Conservation (phyloP, 257 asterid species). For the Ocimum tenuiflorum region DNA sequence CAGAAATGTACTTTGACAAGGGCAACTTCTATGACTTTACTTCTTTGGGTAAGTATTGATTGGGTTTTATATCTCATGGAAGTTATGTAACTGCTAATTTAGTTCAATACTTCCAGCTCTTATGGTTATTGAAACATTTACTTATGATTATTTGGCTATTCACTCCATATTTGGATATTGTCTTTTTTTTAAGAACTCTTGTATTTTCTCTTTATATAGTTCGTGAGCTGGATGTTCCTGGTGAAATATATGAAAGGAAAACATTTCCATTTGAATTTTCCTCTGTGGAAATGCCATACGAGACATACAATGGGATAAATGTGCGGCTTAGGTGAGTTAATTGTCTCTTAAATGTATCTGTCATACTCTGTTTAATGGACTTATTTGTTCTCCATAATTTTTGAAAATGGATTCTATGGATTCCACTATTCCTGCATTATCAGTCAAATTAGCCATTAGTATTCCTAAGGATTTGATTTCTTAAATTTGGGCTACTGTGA, state of each 20-base stretch:
- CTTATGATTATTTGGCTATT: slow-evolving; percentile 1
- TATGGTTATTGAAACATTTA: background rate
- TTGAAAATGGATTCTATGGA: too few relatives aligned
- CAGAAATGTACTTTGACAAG: slow-evolving; percentile 73
- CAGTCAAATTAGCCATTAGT: too few relatives aligned
- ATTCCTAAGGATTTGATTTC: too few relatives aligned
- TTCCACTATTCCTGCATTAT: too few relatives aligned
- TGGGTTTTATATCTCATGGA: too few relatives aligned
- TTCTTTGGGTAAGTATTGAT: slow-evolving; percentile 59
- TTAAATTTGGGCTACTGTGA: too few relatives aligned
- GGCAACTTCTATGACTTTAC: slow-evolving; percentile 93
- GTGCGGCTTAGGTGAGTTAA: slow-evolving; percentile 82
- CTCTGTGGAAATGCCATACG: slow-evolving; percentile 96
- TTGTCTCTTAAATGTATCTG: slow-evolving; percentile 28
- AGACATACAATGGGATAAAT: slow-evolving; percentile 85
- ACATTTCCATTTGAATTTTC: slow-evolving; percentile 95
- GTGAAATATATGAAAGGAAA: slow-evolving; percentile 88
- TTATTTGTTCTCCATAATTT: too few relatives aligned
- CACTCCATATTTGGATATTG: background rate
- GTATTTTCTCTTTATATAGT: slow-evolving; percentile 28
- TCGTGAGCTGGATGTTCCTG: slow-evolving; percentile 91
- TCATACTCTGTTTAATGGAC: too few relatives aligned
- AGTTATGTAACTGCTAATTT: background rate
- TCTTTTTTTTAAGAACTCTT: slow-evolving; percentile 9
- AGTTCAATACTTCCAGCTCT: background rate